Evolutionary conservation across 176 grass and related monocot species (phyloP).

Genomic region (Oryza glumipatula): DNA sequence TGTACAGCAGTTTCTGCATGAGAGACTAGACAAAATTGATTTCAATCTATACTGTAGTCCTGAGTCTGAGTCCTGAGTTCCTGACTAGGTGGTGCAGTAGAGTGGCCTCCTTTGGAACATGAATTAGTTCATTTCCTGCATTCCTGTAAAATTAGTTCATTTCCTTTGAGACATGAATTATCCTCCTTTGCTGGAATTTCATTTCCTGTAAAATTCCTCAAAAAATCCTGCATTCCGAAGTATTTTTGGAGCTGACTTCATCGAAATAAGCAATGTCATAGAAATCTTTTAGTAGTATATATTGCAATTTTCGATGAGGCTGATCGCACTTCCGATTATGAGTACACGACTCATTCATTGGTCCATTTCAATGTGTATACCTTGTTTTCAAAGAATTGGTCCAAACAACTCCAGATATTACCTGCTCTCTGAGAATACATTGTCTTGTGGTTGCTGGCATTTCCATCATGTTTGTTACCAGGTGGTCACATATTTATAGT

Average conservation of each 20-base stretch:
- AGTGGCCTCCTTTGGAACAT: background rate
- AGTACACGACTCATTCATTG: background rate
- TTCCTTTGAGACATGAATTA: too few relatives aligned
- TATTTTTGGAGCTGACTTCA: background rate
- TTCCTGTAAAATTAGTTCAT: too few relatives aligned
- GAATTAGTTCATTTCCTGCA: too few relatives aligned
- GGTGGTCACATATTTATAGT: too few relatives aligned
- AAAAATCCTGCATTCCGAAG: background rate
- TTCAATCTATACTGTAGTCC: background rate
- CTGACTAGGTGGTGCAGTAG: background rate
- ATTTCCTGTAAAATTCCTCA: background rate
- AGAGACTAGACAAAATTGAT: background rate
- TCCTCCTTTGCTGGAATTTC: background rate
- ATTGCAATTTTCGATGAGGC: too few relatives aligned
- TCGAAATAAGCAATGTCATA: too few relatives aligned
- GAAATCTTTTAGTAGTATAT: too few relatives aligned
- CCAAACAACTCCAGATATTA: background rate
- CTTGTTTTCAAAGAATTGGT: background rate
- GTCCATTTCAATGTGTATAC: background rate
- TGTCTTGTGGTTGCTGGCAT: too few relatives aligned
- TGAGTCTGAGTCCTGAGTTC: background rate
- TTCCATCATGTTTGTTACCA: too few relatives aligned
- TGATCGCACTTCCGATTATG: too few relatives aligned
- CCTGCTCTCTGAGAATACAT: too few relatives aligned
- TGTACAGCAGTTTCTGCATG: background rate